Evolutionary conservation across 441 rosid species (phyloP), one percentile per base, ranked within the genome.

Genomic region (Caryocar brasiliense): DNA sequence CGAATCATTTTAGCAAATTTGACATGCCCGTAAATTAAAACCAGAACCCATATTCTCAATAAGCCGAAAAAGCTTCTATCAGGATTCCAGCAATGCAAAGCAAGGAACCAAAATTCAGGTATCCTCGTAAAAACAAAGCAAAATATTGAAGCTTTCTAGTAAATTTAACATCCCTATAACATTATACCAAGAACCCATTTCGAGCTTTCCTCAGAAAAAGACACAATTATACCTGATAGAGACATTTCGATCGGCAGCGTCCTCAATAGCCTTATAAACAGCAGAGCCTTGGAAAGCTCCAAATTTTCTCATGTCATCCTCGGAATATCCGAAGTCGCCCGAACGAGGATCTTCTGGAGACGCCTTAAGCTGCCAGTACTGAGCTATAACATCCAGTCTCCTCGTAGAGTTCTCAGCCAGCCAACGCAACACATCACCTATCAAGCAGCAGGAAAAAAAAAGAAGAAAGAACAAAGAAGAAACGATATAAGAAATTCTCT

Each of bases 391-490:
- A 64, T 90, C 94, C 17, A 90, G 71, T 46, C 62, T 65, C 56
- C 56, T 64, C 12, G 82, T 79, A 1, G 94, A 74, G 64, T 86
- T 90, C 5, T 79, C 75, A 14, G 87, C 91, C 66, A 86, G 29
- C 97, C 94, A 83, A 59, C 62, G 79, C 10, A 86, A 64, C 68
- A 86, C 97, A 68, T 90, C 88, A 6, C 80, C 95, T 85, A 4
- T 40, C 47, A 56, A 12, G 28, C 12, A 39, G 34, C 47, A 4
- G 14, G 19, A 5, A 15, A 29, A 27, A 45, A 33, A 7, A 4
- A 46, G 38, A 48, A 28, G 32, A 37, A 46, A n/a, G 7, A 33
- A 0, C 5, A 9, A 0, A 41, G 20, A 26, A 35, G 1, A 4
- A 0, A 2, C 2, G 7, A 8, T 0, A 11, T 13, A 42, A 28